A percentile compares a stretch with the other conserved stretches of the same genome.
Evolutionary conservation across 108 stramenopile species (phyloP).

Genomic region (Parietichytrium sp.): DNA sequence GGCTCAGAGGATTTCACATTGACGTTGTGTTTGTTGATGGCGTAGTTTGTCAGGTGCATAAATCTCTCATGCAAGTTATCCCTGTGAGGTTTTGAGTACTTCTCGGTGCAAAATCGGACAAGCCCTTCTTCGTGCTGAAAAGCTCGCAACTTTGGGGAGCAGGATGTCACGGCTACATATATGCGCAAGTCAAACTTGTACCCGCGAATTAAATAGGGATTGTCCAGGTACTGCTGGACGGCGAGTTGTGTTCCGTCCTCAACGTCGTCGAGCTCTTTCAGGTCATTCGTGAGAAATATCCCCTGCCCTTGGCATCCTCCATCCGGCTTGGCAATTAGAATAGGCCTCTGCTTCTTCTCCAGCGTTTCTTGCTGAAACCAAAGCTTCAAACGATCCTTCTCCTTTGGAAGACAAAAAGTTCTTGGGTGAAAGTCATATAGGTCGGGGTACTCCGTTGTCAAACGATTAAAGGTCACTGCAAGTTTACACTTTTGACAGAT

Average conservation of each 20-base stretch:
- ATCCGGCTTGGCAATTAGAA: slow-evolving; percentile 74
- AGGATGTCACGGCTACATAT: slow-evolving; percentile 75
- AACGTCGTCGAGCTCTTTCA: slow-evolving; percentile 61
- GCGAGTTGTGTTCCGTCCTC: slow-evolving; percentile 68
- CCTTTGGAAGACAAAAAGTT: slow-evolving; percentile 70
- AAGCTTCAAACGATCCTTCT: slow-evolving; percentile 41
- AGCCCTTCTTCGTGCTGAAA: slow-evolving; percentile 71
- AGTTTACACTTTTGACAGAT: slow-evolving; percentile 73
- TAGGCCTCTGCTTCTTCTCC: slow-evolving; percentile 58
- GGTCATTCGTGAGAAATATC: slow-evolving; percentile 66
- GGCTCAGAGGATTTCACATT: no score
- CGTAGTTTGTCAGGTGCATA: slow-evolving; percentile 85
- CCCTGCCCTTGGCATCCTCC: slow-evolving; percentile 72
- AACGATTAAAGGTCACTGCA: slow-evolving; percentile 72
- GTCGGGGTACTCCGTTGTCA: slow-evolving; percentile 67
- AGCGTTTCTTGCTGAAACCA: slow-evolving; percentile 62
- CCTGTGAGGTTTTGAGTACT: slow-evolving; percentile 63
- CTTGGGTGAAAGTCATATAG: slow-evolving; percentile 74
- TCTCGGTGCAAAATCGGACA: slow-evolving; percentile 70
- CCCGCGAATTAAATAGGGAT: slow-evolving; percentile 73
- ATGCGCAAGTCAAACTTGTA: slow-evolving; percentile 82
- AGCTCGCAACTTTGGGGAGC: slow-evolving; percentile 63
- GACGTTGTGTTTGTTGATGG: slow-evolving; percentile 65
- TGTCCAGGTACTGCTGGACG: slow-evolving; percentile 64
- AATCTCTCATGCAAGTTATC: slow-evolving; percentile 66